These are phyloP conservation scores for Paramarasmius palmivorus DNA, from an alignment of 1,284 basidiomycete species.

Conservation along the genomic window DNA sequence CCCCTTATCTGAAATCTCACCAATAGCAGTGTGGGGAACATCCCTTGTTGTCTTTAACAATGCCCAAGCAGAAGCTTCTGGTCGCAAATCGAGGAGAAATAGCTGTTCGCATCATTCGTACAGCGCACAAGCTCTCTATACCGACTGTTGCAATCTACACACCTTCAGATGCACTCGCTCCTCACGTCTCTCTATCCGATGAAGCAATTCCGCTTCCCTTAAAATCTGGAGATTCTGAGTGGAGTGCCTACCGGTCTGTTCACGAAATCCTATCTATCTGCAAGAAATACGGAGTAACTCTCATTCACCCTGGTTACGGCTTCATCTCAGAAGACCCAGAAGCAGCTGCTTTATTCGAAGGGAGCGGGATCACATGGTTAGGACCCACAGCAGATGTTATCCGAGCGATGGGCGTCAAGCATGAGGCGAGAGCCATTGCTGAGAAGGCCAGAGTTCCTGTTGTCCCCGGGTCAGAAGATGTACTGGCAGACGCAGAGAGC, in stretches of 20 bases:
- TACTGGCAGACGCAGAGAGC: constrained; percentile 43
- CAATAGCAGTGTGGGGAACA: no score
- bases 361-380: constrained; percentile 57
- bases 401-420: constrained; percentile 61
- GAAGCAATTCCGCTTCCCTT: constrained; percentile 41
- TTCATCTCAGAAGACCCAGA: constrained; percentile 68
- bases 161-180: constrained; percentile 50
- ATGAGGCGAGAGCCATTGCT: constrained; percentile 56
- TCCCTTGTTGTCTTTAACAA: constrained; percentile 12
- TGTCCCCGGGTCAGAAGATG: constrained; percentile 57
- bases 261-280: constrained; percentile 46
- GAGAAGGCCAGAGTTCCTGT: constrained; percentile 49
- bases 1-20: neutral
- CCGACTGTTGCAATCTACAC: constrained; percentile 57
- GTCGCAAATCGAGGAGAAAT: constrained; percentile 45
- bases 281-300: constrained; percentile 44
- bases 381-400: constrained; percentile 61
- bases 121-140: constrained; percentile 48
- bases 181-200: constrained; percentile 54
- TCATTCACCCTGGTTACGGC: constrained; percentile 68
- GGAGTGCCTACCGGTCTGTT: constrained; percentile 43
- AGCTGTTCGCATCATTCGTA: constrained; percentile 56
- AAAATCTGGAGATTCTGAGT: constrained; percentile 28
- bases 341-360: constrained; percentile 52
- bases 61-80: constrained; percentile 32